phyloP scores from a whole-genome alignment of 208 protist genomes.

The Leptomonas pyrrhocoris region DNA sequence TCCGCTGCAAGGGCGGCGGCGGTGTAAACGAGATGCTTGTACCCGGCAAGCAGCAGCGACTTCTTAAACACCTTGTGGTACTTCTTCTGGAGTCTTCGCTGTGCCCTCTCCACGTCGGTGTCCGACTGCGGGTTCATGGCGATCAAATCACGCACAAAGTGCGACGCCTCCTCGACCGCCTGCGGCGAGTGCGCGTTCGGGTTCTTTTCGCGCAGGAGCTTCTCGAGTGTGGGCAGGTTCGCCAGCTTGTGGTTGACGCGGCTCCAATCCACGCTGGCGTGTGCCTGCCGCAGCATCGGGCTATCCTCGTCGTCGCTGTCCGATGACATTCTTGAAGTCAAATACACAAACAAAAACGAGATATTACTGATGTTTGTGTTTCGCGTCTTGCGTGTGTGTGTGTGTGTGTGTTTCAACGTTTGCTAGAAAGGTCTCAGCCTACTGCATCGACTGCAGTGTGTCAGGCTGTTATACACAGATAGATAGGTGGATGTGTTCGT shows the following conservation, averaged over 20 bases:
- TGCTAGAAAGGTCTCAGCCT: too few species aligned
- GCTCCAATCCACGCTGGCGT: constrained; percentile 32
- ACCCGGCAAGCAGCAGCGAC: constrained; percentile 76
- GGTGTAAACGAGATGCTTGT: constrained; percentile 55
- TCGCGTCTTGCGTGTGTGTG: too few species aligned
- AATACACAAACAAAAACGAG: background rate
- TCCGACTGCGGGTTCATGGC: constrained; percentile 31
- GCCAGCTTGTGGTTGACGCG: constrained; percentile 64
- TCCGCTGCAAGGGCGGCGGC: background rate
- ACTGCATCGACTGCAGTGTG: too few species aligned
- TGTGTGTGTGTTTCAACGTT: too few species aligned
- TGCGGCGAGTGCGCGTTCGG: constrained; percentile 66
- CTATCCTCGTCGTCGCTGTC: constrained; percentile 39
- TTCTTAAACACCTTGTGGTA: constrained; percentile 74
- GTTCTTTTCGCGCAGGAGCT: constrained; percentile 66
- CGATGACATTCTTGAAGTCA: constrained; percentile 17
- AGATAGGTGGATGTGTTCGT: too few species aligned
- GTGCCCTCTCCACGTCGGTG: constrained; percentile 43
- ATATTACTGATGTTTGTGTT: too few species aligned
- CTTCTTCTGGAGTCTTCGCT: constrained; percentile 71
- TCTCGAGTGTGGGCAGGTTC: constrained; percentile 74
- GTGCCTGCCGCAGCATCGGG: background rate
- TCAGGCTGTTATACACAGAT: too few species aligned
- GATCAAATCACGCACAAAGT: constrained; percentile 61
- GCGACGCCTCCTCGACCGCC: constrained; percentile 46